Conservation (phyloP, 2,329 filamentous ascomycete species). For the Lasiodiplodia theobromae region DNA sequence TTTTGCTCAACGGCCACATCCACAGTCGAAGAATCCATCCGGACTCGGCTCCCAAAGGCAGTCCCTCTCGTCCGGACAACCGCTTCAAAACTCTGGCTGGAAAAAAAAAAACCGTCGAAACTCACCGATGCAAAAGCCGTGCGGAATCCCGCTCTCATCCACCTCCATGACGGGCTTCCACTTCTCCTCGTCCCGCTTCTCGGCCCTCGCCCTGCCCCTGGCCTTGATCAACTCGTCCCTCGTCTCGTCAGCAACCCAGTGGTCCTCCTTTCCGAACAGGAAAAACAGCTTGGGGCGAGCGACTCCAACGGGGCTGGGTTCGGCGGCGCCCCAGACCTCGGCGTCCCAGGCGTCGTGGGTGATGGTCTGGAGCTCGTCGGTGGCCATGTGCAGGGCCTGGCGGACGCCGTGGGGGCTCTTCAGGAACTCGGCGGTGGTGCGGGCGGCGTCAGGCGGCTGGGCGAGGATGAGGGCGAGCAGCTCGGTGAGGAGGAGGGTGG, state of each 20-base stretch:
- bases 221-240: slow-evolving; percentile 61
- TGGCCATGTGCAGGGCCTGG: slow-evolving; percentile 66
- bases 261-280: slow-evolving; percentile 66
- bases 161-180: slow-evolving; percentile 62
- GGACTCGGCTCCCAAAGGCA: too few relatives aligned
- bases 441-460: slow-evolving; percentile 52
- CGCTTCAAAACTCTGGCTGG: not conserved
- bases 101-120: slow-evolving; percentile 31
- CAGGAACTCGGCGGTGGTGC: slow-evolving; percentile 59
- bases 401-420: slow-evolving; percentile 57
- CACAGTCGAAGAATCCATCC: too few relatives aligned
- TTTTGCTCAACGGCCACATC: not conserved
- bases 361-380: slow-evolving; percentile 65
- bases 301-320: slow-evolving; percentile 26
- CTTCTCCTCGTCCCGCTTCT: slow-evolving; percentile 39
- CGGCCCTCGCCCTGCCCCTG: slow-evolving; percentile 44
- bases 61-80: too few relatives aligned
- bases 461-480: slow-evolving; percentile 54
- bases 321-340: slow-evolving; percentile 64
- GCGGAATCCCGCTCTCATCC: slow-evolving; percentile 62
- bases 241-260: slow-evolving; percentile 67
- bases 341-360: slow-evolving; percentile 64
- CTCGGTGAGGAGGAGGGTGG: slow-evolving; percentile 47
- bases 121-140: slow-evolving; percentile 66
- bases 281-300: slow-evolving; percentile 60